phyloP scores from a whole-genome alignment of 768 basidiomycete genomes.

The Boletus bicolor region DNA sequence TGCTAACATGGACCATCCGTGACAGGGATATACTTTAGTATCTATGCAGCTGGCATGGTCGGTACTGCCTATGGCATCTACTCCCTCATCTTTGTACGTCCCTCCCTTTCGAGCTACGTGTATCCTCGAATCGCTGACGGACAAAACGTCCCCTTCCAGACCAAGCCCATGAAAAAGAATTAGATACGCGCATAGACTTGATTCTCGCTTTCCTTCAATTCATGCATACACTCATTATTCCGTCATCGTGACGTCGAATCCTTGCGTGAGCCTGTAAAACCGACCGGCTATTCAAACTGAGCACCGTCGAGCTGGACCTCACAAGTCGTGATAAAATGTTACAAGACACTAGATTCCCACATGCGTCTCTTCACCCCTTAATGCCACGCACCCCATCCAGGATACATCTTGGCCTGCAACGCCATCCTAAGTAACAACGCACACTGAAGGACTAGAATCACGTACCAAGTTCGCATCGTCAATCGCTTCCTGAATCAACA shows the following conservation, averaged over 20 bases:
- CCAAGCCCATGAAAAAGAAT: slow-evolving; percentile 29
- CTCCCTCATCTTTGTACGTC: slow-evolving; percentile 44
- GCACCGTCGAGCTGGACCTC: background rate
- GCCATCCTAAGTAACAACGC: slow-evolving; percentile 8
- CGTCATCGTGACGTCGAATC: slow-evolving; percentile 2
- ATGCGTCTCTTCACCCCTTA: slow-evolving; percentile 25
- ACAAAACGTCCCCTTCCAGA: slow-evolving; percentile 9
- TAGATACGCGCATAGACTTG: slow-evolving; percentile 22
- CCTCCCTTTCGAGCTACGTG: background rate
- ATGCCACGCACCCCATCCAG: slow-evolving; percentile 86
- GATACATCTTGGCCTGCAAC: slow-evolving; percentile 83
- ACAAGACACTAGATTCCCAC: background rate
- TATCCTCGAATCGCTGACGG: background rate
- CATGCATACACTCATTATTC: slow-evolving; percentile 9
- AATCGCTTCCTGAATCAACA: slow-evolving; percentile 87
- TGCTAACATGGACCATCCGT: background rate
- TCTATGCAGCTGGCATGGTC: slow-evolving; percentile 53
- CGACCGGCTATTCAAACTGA: background rate
- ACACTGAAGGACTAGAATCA: background rate
- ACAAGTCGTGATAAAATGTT: background rate
- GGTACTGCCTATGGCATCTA: slow-evolving; percentile 51
- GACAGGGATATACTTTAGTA: slow-evolving; percentile 53
- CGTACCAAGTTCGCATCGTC: slow-evolving; percentile 66
- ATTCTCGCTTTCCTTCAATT: slow-evolving; percentile 8
- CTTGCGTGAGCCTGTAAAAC: background rate